Percentiles rank a stretch among this genome's conserved stretches.
Conservation (phyloP, 257 asterid genomes). For the Knoxia roxburghii region DNA sequence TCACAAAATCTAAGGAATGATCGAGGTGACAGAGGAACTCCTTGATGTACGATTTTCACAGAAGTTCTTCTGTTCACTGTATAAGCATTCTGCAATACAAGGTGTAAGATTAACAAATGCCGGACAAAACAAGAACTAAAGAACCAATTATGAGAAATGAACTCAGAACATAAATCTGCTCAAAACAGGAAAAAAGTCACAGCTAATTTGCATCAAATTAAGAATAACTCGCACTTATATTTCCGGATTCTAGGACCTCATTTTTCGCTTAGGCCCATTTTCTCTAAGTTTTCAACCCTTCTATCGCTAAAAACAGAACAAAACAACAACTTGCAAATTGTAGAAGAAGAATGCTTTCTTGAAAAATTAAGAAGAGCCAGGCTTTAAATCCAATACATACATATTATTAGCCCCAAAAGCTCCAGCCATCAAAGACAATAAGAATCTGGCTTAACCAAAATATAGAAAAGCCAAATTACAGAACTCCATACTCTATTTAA, state of each 20-base stretch:
- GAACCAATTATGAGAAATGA: neutral
- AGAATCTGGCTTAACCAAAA: neutral
- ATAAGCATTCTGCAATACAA: conserved; percentile 43
- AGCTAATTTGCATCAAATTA: neutral
- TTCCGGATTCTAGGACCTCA: neutral
- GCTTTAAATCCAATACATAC: neutral
- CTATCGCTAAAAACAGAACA: neutral
- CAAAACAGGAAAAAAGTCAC: too few relatives aligned
- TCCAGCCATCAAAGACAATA: too few relatives aligned
- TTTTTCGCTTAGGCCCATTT: neutral
- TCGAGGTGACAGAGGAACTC: conserved; percentile 26
- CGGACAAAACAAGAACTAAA: neutral
- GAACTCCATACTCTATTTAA: neutral
- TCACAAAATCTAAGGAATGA: conserved; percentile 36
- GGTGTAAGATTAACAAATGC: neutral
- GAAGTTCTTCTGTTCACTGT: conserved; percentile 27
- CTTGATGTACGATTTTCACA: conserved; percentile 22
- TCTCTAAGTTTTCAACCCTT: neutral
- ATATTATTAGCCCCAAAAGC: neutral
- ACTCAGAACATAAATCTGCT: too few relatives aligned
- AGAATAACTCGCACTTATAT: neutral
- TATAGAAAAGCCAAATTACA: neutral
- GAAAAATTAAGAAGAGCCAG: neutral
- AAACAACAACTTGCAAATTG: too few relatives aligned
- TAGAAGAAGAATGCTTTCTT: neutral